phyloP scores from a whole-genome alignment of 148 eudicot genomes.

The Limonium bicolor region DNA sequence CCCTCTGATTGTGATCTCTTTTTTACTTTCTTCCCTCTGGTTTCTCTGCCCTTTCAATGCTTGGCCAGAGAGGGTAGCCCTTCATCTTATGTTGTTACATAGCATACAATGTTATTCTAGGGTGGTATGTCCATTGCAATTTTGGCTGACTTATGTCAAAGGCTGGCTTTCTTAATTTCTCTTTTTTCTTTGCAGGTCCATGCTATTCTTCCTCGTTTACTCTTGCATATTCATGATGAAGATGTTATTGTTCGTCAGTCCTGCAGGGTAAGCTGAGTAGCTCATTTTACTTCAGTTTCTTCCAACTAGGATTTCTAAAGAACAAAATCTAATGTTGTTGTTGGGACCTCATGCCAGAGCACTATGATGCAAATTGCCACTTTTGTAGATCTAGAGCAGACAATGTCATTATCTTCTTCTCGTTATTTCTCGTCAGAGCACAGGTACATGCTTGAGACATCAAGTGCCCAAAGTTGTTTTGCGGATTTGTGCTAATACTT shows the following conservation, averaged over 20 bases:
- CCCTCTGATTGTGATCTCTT: no score
- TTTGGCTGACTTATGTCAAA: neutral
- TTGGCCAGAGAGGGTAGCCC: no score
- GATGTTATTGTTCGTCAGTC: slow-evolving; percentile 68
- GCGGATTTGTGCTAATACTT: no score
- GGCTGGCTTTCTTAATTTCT: slow-evolving; percentile 7
- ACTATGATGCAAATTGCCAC: slow-evolving; percentile 57
- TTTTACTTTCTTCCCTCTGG: no score
- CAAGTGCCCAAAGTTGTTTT: no score
- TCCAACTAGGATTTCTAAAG: neutral
- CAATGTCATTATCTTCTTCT: slow-evolving; percentile 32
- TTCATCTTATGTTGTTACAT: no score
- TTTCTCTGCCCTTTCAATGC: no score
- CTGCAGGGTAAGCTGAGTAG: slow-evolving; percentile 51
- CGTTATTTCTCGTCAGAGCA: slow-evolving; percentile 69
- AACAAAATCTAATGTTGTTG: slow-evolving; percentile 3
- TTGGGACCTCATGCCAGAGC: slow-evolving; percentile 26
- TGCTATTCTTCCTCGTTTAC: slow-evolving; percentile 65
- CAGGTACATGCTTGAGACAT: slow-evolving; percentile 37
- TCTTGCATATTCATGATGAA: slow-evolving; percentile 91
- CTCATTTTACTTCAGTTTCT: neutral
- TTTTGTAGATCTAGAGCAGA: slow-evolving; percentile 50
- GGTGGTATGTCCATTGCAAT: no score
- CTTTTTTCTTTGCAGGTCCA: no score
- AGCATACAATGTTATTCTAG: no score